Percentiles rank a stretch among this genome's conserved stretches.
Evolutionary conservation across 1,284 basidiomycete genomes (phyloP).

Genomic region (Moesziomyces sp.): DNA sequence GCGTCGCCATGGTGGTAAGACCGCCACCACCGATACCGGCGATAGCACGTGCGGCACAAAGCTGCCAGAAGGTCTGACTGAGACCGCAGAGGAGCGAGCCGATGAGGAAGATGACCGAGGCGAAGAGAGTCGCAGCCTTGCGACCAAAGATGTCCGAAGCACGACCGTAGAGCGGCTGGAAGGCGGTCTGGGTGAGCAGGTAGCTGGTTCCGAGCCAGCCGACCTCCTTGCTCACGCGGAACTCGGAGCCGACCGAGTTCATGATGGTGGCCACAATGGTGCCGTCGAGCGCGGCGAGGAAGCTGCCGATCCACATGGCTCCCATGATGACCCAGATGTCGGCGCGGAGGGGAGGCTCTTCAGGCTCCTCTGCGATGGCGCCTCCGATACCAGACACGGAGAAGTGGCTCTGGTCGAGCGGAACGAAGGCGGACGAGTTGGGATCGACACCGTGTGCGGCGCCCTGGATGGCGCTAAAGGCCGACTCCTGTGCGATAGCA

Average conservation of each 20-base stretch:
- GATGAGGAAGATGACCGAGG: slow-evolving; percentile 60
- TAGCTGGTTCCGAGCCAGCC: slow-evolving; percentile 66
- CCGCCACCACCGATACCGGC: slow-evolving; percentile 70
- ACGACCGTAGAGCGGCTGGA: slow-evolving; percentile 66
- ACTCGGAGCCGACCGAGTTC: slow-evolving; percentile 63
- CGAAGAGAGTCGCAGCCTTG: slow-evolving; percentile 64
- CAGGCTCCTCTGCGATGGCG: slow-evolving; percentile 40
- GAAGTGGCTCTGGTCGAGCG: slow-evolving; percentile 61
- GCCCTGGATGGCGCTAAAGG: slow-evolving; percentile 61
- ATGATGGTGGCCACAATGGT: slow-evolving; percentile 66
- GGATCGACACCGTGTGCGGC: slow-evolving; percentile 65
- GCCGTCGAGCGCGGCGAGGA: slow-evolving; percentile 62
- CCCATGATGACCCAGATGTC: slow-evolving; percentile 64
- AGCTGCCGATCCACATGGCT: slow-evolving; percentile 66
- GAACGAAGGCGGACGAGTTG: slow-evolving; percentile 63
- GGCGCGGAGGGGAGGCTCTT: slow-evolving; percentile 40
- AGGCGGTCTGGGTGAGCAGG: slow-evolving; percentile 65
- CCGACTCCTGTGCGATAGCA: slow-evolving; percentile 61
- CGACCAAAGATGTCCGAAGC: slow-evolving; percentile 66
- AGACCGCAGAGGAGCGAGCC: slow-evolving; percentile 65
- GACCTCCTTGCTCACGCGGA: slow-evolving; percentile 62
- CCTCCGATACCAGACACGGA: slow-evolving; percentile 28
- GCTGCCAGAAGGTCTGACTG: slow-evolving; percentile 61
- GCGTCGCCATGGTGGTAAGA: slow-evolving; percentile 69
- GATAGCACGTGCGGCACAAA: slow-evolving; percentile 68